Evolutionary conservation across 495 filamentous ascomycete species (phyloP).

Genomic region (Pseudevernia furfuracea): DNA sequence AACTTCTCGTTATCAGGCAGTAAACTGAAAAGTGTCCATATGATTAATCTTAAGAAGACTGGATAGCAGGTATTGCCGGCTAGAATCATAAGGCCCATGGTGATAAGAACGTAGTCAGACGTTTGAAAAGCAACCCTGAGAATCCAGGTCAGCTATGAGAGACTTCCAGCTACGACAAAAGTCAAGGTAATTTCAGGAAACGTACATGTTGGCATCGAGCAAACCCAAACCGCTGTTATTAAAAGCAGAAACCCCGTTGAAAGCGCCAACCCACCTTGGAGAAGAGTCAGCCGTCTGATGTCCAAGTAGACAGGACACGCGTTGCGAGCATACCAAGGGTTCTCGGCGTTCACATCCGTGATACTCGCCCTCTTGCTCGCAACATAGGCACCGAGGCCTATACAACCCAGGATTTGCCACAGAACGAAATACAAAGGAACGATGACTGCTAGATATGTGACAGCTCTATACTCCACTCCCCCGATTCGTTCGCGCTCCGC

Average conservation of each 20-base stretch:
- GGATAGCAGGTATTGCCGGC: conserved; percentile 79
- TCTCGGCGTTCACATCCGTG: conserved; percentile 58
- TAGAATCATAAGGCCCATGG: conserved; percentile 69
- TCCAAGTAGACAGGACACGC: neutral
- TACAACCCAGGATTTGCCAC: conserved; percentile 62
- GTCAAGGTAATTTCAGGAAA: neutral
- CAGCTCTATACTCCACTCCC: conserved; percentile 72
- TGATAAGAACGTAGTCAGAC: conserved; percentile 62
- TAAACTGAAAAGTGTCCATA: conserved; percentile 54
- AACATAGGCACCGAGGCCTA: conserved; percentile 69
- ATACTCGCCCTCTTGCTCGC: conserved; percentile 49
- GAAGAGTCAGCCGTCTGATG: neutral
- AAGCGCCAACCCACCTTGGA: conserved; percentile 59
- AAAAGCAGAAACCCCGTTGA: conserved; percentile 69
- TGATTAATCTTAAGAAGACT: conserved; percentile 66
- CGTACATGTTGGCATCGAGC: conserved; percentile 70
- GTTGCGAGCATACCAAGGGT: conserved; percentile 44
- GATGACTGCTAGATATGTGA: conserved; percentile 60
- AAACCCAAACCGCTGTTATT: conserved; percentile 85
- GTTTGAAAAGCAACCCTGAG: conserved; percentile 50
- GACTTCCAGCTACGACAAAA: neutral
- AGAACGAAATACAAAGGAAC: conserved; percentile 68
- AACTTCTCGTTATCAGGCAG: conserved; percentile 39
- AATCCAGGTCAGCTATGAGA: neutral
- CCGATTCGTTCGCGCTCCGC: conserved; percentile 66